phyloP scores from a whole-genome alignment of 2,329 filamentous ascomycete genomes.

The Cladobotryum protrusum region DNA sequence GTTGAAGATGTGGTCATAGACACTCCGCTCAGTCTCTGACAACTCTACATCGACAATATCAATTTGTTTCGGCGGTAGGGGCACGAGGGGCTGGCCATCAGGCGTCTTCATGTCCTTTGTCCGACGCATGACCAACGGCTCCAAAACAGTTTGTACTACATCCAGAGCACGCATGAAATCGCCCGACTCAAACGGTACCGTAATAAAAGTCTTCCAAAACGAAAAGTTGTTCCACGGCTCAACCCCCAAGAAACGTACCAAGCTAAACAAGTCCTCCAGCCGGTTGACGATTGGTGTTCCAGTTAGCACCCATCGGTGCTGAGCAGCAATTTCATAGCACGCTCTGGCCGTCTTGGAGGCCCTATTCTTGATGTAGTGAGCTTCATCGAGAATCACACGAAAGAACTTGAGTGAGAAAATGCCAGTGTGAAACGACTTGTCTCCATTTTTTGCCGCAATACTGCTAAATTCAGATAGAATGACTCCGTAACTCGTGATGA shows the following conservation, averaged over 20 bases:
- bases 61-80: conserved; percentile 72
- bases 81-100: conserved; percentile 66
- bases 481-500: conserved; percentile 92
- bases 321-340: conserved; percentile 81
- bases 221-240: conserved; percentile 99
- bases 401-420: conserved; percentile 94
- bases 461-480: conserved; percentile 81
- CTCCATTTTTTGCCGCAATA: conserved; percentile 59
- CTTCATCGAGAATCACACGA: conserved; percentile 91
- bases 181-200: conserved; percentile 90
- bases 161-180: conserved; percentile 90
- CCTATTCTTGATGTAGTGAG: conserved; percentile 84
- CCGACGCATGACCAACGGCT: conserved; percentile 87
- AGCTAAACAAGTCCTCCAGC: conserved; percentile 86
- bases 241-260: conserved; percentile 87
- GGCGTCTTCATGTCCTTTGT: conserved; percentile 99
- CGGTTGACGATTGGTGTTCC: conserved; percentile 96
- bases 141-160: conserved; percentile 93
- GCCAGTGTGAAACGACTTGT: conserved; percentile 60
- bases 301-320: conserved; percentile 87
- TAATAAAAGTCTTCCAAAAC: conserved; percentile 99
- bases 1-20: conserved; percentile 86
- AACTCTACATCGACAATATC: conserved; percentile 86
- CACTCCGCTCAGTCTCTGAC: conserved; percentile 75
- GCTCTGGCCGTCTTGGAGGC: conserved; percentile 91